Percentiles rank a stretch among this genome's conserved stretches.
Conservation (phyloP, 805 yeast genomes). For the Zygosaccharomyces siamensis region DNA sequence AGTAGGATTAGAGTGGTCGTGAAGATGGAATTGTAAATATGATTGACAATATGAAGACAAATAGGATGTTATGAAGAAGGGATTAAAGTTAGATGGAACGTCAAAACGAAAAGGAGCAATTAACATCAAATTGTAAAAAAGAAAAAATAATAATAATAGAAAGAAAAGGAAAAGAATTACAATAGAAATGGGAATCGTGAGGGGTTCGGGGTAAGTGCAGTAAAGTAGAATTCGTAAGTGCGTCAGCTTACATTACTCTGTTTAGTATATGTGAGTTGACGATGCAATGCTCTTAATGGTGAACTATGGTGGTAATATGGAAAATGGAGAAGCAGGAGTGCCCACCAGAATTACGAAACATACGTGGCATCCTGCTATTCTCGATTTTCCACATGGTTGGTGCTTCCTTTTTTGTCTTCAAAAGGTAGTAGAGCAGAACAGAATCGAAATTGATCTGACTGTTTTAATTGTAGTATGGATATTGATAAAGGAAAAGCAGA, state of each 20-base stretch:
- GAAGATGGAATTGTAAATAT: neutral
- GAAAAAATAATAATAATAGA: neutral
- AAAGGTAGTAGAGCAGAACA: neutral
- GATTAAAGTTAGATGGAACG: neutral
- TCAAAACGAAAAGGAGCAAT: slow-evolving; percentile 1
- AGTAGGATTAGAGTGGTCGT: neutral
- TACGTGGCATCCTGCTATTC: neutral
- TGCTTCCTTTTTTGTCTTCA: slow-evolving; percentile 1
- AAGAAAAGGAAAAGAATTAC: neutral
- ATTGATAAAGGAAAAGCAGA: neutral
- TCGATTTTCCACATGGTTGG: neutral
- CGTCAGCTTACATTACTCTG: neutral
- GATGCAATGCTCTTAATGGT: slow-evolving; percentile 3
- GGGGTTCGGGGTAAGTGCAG: slow-evolving; percentile 1
- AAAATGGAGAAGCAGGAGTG: neutral
- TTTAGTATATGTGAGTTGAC: neutral
- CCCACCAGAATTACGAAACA: neutral
- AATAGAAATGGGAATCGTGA: neutral
- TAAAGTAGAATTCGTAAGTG: neutral
- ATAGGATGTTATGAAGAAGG: slow-evolving; percentile 1
- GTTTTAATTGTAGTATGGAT: neutral
- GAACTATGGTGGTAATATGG: neutral
- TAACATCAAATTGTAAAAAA: neutral
- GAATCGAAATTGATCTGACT: neutral
- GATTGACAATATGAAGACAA: neutral